Evolutionary conservation across 352 stramenopile genomes (phyloP).

Genomic region (Pythium scleroteichum): DNA sequence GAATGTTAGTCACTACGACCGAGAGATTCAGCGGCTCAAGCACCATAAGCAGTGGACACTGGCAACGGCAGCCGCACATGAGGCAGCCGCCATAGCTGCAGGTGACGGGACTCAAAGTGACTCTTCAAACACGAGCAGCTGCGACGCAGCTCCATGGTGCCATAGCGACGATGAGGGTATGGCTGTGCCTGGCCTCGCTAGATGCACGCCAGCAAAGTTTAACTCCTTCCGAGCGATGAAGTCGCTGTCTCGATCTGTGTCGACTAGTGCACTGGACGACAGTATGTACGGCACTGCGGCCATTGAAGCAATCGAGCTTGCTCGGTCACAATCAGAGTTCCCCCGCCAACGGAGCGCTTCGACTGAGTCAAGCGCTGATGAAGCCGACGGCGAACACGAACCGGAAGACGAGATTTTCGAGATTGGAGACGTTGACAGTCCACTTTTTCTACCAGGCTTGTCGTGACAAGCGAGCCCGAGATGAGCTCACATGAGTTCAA

Average conservation of each 20-base stretch:
- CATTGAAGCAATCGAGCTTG: slow-evolving; percentile 24
- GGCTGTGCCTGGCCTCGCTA: slow-evolving; percentile 67
- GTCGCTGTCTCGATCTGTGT: slow-evolving; percentile 20
- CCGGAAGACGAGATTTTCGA: slow-evolving; percentile 26
- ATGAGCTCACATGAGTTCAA: slow-evolving; percentile 2
- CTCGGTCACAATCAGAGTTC: slow-evolving; percentile 17
- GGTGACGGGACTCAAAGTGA: slow-evolving; percentile 15
- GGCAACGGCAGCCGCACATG: slow-evolving; percentile 8
- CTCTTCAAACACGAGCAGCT: slow-evolving; percentile 4
- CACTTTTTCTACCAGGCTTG: slow-evolving; percentile 5
- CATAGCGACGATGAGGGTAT: slow-evolving; percentile 64
- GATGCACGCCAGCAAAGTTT: slow-evolving; percentile 80
- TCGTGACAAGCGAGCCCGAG: slow-evolving; percentile 7
- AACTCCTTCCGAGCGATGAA: slow-evolving; percentile 72
- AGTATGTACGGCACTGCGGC: slow-evolving; percentile 11
- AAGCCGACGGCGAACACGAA: slow-evolving; percentile 7
- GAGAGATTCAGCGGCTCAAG: slow-evolving; percentile 71
- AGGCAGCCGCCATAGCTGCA: slow-evolving; percentile 4
- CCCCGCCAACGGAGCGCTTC: slow-evolving; percentile 19
- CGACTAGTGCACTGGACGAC: slow-evolving; percentile 17
- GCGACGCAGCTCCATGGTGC: slow-evolving; percentile 13
- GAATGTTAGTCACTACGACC: slow-evolving; percentile 84
- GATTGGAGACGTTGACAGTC: slow-evolving; percentile 20
- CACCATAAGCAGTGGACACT: slow-evolving; percentile 22
- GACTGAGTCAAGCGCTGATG: slow-evolving; percentile 21